A percentile compares a stretch with the other conserved stretches of the same genome.
phyloP scores from a whole-genome alignment of 495 filamentous ascomycete species.

The Aspergillus nanangensis region DNA sequence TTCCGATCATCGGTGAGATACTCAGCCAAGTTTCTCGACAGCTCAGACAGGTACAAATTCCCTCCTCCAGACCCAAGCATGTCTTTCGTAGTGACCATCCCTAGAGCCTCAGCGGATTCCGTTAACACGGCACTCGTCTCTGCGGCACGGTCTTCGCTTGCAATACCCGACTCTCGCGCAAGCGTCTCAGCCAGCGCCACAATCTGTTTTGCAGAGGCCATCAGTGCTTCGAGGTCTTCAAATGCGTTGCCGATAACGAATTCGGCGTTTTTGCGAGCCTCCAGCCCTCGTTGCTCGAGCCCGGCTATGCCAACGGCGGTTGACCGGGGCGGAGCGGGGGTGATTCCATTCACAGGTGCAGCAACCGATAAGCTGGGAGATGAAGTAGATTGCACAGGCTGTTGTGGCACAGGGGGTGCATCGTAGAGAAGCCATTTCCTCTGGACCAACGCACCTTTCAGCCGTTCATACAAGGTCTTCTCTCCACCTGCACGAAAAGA shows the following conservation, averaged over 20 bases:
- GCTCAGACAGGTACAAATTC: constrained; percentile 64
- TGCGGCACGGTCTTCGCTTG: constrained; percentile 48
- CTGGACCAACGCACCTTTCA: constrained; percentile 83
- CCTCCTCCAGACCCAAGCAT: constrained; percentile 64
- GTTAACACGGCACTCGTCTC: constrained; percentile 72
- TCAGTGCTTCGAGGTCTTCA: constrained; percentile 93
- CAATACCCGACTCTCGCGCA: constrained; percentile 59
- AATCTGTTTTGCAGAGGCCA: constrained; percentile 95
- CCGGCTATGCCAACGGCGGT: constrained; percentile 87
- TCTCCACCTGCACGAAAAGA: constrained; percentile 89
- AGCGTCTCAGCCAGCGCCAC: constrained; percentile 90
- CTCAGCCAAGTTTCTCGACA: constrained; percentile 86
- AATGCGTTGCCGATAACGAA: constrained; percentile 90
- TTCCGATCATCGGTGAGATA: constrained; percentile 87
- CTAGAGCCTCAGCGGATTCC: constrained; percentile 78
- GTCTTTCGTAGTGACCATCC: constrained; percentile 90
- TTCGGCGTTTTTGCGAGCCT: constrained; percentile 86
- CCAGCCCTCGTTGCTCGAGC: constrained; percentile 76
- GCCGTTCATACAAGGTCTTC: constrained; percentile 82
- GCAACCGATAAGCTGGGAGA: constrained; percentile 14
- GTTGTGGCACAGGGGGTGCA: constrained; percentile 81
- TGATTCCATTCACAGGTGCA: constrained; percentile 15
- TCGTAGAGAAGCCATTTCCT: constrained; percentile 93
- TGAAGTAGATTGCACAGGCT: constrained; percentile 40
- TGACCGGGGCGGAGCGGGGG: constrained; percentile 36